phyloP scores from a whole-genome alignment of 441 rosid genomes.

The Gossypium davidsonii region DNA sequence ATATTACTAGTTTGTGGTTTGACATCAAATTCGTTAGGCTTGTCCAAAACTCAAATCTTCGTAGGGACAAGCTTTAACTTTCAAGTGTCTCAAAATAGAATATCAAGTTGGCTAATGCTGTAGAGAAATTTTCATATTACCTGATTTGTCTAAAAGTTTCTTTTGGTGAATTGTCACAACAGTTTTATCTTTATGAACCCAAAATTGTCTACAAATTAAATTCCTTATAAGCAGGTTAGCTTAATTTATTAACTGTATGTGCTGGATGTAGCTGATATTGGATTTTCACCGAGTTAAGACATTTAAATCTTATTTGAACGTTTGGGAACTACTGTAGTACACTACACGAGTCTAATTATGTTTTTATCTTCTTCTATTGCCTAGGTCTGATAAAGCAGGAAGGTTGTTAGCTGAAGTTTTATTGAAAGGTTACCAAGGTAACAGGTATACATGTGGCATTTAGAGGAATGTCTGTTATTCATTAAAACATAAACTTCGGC shows the following conservation, averaged over 20 bases:
- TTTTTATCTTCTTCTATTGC: slow-evolving; percentile 15
- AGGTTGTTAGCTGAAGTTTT: slow-evolving; percentile 77
- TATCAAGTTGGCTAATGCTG: not conserved
- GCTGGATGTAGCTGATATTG: not conserved
- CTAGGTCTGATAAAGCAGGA: slow-evolving; percentile 86
- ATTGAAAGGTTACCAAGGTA: slow-evolving; percentile 78
- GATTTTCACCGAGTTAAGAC: not conserved
- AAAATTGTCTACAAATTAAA: not conserved
- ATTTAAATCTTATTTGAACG: not conserved
- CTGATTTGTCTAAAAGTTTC: slow-evolving; percentile 1
- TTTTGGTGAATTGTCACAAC: not conserved
- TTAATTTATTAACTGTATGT: not conserved
- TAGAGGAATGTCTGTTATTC: not conserved
- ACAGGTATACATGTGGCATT: slow-evolving; percentile 46
- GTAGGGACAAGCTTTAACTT: not conserved
- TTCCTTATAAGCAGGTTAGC: not conserved
- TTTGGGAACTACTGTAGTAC: not conserved
- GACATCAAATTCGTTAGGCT: not conserved
- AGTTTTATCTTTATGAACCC: not conserved
- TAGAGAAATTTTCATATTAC: slow-evolving; percentile 1
- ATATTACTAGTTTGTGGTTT: not conserved
- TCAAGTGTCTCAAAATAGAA: not conserved
- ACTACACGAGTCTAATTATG: not conserved
- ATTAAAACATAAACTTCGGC: not conserved
- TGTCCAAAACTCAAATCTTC: not conserved